phyloP scores from a whole-genome alignment of 108 stramenopile species.

The Skeletonema marinoi region DNA sequence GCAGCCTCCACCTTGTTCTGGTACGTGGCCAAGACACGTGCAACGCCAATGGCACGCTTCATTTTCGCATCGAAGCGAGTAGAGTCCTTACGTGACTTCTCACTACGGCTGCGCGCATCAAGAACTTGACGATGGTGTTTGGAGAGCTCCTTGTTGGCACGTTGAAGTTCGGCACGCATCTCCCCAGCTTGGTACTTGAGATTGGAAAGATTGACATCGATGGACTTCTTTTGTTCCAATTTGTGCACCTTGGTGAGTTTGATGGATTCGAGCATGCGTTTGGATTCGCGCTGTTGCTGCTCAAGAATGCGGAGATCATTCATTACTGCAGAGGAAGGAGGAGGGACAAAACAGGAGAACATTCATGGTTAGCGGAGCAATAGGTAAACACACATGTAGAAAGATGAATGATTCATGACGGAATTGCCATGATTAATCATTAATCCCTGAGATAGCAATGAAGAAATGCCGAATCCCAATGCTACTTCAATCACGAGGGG shows the following conservation, averaged over 20 bases:
- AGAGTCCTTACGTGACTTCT: constrained; percentile 47
- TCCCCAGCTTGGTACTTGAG: constrained; percentile 79
- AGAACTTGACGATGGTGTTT: constrained; percentile 56
- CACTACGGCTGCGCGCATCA: constrained; percentile 39
- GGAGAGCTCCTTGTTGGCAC: constrained; percentile 58
- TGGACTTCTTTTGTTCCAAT: constrained; percentile 48
- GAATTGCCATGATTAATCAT: background rate
- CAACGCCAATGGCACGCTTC: constrained; percentile 54
- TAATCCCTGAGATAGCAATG: background rate
- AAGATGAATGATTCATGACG: background rate
- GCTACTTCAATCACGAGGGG: background rate
- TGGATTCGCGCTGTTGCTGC: constrained; percentile 82
- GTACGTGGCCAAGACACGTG: constrained; percentile 39
- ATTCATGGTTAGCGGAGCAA: background rate
- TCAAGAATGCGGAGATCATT: constrained; percentile 81
- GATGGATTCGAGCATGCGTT: constrained; percentile 63
- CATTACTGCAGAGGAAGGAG: constrained; percentile 49
- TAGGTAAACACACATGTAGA: background rate
- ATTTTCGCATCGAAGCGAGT: constrained; percentile 64
- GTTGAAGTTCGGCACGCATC: constrained; percentile 58
- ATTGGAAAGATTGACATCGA: constrained; percentile 63
- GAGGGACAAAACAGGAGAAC: background rate
- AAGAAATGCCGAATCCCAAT: background rate
- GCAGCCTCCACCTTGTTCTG: constrained; percentile 55
- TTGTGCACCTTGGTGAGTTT: constrained; percentile 61